Percentiles rank a stretch among this genome's conserved stretches.
Conservation (phyloP, 2,329 filamentous ascomycete genomes). For the Colletotrichum theobromicola region DNA sequence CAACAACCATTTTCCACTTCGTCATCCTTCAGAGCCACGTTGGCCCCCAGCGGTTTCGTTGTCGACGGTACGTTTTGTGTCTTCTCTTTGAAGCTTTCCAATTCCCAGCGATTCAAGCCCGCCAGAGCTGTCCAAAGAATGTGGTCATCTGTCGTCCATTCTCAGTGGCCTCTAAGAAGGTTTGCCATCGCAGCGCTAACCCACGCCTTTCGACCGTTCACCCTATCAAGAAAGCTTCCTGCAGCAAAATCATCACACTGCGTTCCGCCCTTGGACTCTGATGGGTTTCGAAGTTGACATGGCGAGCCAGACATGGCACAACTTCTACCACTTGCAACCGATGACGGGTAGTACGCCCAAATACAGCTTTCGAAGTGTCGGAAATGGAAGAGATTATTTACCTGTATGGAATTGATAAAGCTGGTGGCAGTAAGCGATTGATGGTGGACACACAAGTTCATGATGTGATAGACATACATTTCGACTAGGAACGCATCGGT, state of each 20-base stretch:
- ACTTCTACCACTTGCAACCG: fast-evolving
- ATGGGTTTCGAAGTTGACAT: not conserved
- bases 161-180: not conserved
- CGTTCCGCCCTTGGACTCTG: not conserved
- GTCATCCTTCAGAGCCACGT: not conserved
- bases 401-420: not conserved
- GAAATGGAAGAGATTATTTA: not conserved
- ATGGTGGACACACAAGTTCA: not conserved
- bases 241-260: not conserved
- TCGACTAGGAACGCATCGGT: not conserved
- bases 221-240: not conserved
- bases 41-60: not conserved
- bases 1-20: too few species aligned
- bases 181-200: not conserved
- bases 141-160: not conserved
- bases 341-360: not conserved
- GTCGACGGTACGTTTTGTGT: fast-evolving
- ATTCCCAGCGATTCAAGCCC: fast-evolving
- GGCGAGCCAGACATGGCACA: not conserved
- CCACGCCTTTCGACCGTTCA: not conserved
- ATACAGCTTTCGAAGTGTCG: not conserved
- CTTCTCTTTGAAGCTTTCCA: not conserved
- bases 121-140: not conserved
- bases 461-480: not conserved
- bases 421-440: not conserved